Evolutionary conservation across 2,329 filamentous ascomycete species (phyloP).

Genomic region (Arthrobotrys megalospora): DNA sequence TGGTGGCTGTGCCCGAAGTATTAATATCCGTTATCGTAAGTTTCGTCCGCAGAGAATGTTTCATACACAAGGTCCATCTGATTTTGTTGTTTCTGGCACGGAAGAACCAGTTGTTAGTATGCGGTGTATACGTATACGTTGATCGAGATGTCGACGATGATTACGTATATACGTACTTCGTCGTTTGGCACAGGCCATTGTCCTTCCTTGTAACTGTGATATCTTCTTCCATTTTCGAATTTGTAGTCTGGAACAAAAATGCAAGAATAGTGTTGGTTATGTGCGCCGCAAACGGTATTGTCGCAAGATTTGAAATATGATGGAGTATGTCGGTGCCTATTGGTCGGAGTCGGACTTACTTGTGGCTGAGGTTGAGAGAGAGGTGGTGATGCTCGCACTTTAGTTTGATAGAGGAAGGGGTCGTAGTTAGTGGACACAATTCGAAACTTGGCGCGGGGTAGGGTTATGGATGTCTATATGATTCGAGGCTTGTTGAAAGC

Average conservation of each 20-base stretch:
- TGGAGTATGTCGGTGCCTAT: not conserved
- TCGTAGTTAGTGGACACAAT: not conserved
- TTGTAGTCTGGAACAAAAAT: conserved; percentile 38
- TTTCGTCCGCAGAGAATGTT: not conserved
- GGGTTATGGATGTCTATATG: not conserved
- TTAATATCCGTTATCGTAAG: not conserved
- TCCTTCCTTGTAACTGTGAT: conserved; percentile 70
- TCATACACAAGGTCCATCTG: conserved; percentile 60
- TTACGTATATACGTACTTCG: conserved; percentile 64
- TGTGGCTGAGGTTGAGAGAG: conserved; percentile 46
- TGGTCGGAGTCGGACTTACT: conserved; percentile 21
- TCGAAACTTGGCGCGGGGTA: not conserved
- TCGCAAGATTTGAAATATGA: conserved; percentile 5
- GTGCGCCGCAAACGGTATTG: not conserved
- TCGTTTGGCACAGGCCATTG: conserved; percentile 73
- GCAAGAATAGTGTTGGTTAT: not conserved
- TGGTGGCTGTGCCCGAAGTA: conserved; percentile 62
- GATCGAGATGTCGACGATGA: not conserved
- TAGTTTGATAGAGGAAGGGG: not conserved
- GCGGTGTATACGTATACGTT: not conserved
- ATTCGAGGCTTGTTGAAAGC: not conserved
- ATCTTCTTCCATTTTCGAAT: conserved; percentile 67
- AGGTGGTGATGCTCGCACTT: conserved; percentile 58
- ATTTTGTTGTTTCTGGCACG: conserved; percentile 59
- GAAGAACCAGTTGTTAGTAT: conserved; percentile 5